Evolutionary conservation across 352 stramenopile species (phyloP).

Genomic region (Halophytophthora polymorphica): DNA sequence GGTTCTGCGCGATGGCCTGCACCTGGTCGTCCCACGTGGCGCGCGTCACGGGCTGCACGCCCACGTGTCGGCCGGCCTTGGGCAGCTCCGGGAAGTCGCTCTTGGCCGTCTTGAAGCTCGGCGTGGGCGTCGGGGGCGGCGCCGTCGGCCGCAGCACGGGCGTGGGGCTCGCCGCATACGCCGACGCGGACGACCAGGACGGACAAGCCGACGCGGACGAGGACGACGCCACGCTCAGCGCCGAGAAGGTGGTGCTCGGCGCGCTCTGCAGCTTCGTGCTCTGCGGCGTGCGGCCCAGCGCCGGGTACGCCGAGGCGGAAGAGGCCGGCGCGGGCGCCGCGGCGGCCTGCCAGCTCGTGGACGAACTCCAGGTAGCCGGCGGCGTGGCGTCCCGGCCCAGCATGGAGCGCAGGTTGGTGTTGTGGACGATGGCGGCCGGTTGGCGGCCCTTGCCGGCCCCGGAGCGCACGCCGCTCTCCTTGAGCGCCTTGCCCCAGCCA

Average conservation of each 20-base stretch:
- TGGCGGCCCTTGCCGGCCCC: conserved; percentile 16
- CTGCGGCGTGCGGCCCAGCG: conserved; percentile 24
- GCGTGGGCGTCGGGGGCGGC: conserved; percentile 14
- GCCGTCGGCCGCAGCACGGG: conserved; percentile 23
- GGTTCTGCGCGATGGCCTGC: conserved; percentile 69
- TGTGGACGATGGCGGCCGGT: conserved; percentile 53
- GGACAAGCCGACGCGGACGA: conserved; percentile 22
- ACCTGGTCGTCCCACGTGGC: conserved; percentile 81
- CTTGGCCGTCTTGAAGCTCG: conserved; percentile 45
- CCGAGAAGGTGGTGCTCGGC: conserved; percentile 47
- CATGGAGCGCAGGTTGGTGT: conserved; percentile 46
- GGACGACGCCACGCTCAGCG: conserved; percentile 30
- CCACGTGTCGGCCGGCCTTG: conserved; percentile 45
- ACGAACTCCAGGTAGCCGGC: conserved; percentile 50
- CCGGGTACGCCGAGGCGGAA: conserved; percentile 17
- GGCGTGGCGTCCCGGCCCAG: conserved; percentile 34
- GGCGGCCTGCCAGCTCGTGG: conserved; percentile 43
- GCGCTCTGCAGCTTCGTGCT: conserved; percentile 69
- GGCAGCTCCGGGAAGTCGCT: conserved; percentile 81
- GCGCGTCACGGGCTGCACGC: conserved; percentile 73
- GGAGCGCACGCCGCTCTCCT: conserved; percentile 51
- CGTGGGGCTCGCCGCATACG: conserved; percentile 30
- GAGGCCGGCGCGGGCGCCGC: conserved; percentile 15
- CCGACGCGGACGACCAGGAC: conserved; percentile 30
- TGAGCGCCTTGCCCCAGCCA: conserved; percentile 71